phyloP scores from a whole-genome alignment of 2,329 filamentous ascomycete genomes.

The Delphinella strobiligena region DNA sequence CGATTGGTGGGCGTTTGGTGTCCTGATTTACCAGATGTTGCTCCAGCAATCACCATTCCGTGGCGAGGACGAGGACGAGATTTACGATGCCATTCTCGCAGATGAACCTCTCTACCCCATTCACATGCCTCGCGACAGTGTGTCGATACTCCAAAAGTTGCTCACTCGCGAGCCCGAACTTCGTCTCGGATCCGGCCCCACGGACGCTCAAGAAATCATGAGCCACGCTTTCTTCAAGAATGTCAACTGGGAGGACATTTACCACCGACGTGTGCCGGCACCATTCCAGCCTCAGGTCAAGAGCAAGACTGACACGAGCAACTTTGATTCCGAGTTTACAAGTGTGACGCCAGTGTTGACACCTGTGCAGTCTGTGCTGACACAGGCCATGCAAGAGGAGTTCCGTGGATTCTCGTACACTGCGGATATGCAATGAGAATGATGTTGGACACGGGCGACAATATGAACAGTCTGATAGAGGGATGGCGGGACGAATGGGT shows the following conservation, averaged over 20 bases:
- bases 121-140: slow-evolving; percentile 95
- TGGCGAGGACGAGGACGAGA: slow-evolving; percentile 97
- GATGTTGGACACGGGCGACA: background rate
- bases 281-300: slow-evolving; percentile 86
- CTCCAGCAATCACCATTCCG: slow-evolving; percentile 97
- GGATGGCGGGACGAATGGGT: too few species aligned
- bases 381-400: slow-evolving; percentile 98
- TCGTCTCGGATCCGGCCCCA: slow-evolving; percentile 84
- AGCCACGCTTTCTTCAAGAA: slow-evolving; percentile 96
- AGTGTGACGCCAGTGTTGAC: slow-evolving; percentile 96
- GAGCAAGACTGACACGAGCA: slow-evolving; percentile 94
- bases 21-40: slow-evolving; percentile 98
- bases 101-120: slow-evolving; percentile 97
- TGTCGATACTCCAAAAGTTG: slow-evolving; percentile 94
- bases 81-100: slow-evolving; percentile 95
- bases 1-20: slow-evolving; percentile 99
- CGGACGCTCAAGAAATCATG: slow-evolving; percentile 98
- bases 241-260: slow-evolving; percentile 98
- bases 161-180: slow-evolving; percentile 90
- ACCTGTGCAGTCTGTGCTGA: slow-evolving; percentile 91
- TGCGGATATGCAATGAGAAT: slow-evolving; percentile 66
- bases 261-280: slow-evolving; percentile 80
- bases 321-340: slow-evolving; percentile 97
- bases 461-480: background rate
- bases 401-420: slow-evolving; percentile 99